Percentiles rank a stretch among this genome's conserved stretches.
These are phyloP conservation scores for Monilinia fructigena DNA, from an alignment of 2,329 filamentous ascomycete species.

Conservation along the genomic window DNA sequence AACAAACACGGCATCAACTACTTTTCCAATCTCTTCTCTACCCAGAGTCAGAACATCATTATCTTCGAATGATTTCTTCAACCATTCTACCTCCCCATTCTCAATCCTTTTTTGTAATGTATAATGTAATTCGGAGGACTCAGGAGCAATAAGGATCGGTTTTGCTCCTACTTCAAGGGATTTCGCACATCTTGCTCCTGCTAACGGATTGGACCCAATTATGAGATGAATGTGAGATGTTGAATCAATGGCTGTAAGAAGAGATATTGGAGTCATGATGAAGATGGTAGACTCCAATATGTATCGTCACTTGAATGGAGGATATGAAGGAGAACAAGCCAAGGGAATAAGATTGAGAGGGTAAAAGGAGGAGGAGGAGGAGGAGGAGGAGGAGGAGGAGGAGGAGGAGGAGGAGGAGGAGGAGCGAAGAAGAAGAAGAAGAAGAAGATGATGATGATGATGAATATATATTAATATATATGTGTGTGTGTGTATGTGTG, in stretches of 20 bases:
- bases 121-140: slow-evolving; percentile 57
- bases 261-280: slow-evolving; percentile 42
- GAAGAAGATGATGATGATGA: neutral
- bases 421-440: neutral
- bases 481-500: no score
- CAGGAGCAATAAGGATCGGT: slow-evolving; percentile 75
- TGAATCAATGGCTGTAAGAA: slow-evolving; percentile 73
- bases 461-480: neutral
- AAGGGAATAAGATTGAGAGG: no score
- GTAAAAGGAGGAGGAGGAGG: no score
- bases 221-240: slow-evolving; percentile 76
- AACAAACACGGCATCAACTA: slow-evolving; percentile 92
- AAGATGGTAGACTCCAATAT: neutral
- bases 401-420: neutral
- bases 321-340: no score
- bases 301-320: neutral
- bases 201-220: slow-evolving; percentile 81
- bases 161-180: slow-evolving; percentile 79
- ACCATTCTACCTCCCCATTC: slow-evolving; percentile 63
- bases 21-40: slow-evolving; percentile 69
- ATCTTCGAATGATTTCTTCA: slow-evolving; percentile 65
- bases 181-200: slow-evolving; percentile 77
- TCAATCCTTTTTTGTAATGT: slow-evolving; percentile 63
- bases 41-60: slow-evolving; percentile 72
- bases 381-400: neutral